Percentiles rank a stretch among this genome's conserved stretches.
These are phyloP conservation scores for Aspergillus nanangensis DNA, from an alignment of 495 filamentous ascomycete species.

Conservation along the genomic window DNA sequence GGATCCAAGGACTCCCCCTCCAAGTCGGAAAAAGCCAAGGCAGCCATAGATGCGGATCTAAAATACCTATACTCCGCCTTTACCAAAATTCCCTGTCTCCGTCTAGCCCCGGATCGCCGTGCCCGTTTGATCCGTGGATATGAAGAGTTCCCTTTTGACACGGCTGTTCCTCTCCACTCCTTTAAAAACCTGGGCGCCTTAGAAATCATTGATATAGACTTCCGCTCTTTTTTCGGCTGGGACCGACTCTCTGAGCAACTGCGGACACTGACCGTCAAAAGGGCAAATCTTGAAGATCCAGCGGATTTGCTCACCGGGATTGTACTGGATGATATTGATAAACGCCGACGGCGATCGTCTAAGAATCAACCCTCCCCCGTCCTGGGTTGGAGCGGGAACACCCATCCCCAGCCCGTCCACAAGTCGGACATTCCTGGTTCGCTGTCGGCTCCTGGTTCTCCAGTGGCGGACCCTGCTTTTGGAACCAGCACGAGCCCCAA, in stretches of 20 bases:
- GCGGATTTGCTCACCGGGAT: conserved; percentile 86
- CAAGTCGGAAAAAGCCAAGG: conserved; percentile 82
- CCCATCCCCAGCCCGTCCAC: conserved; percentile 49
- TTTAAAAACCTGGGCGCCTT: conserved; percentile 95
- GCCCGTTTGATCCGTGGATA: conserved; percentile 85
- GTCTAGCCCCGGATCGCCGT: conserved; percentile 82
- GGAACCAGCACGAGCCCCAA: conserved; percentile 43
- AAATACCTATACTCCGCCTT: conserved; percentile 98
- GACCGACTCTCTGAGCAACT: conserved; percentile 88
- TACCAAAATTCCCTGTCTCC: conserved; percentile 93
- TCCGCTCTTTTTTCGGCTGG: conserved; percentile 96
- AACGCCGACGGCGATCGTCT: conserved; percentile 77
- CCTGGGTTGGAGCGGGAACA: conserved; percentile 46
- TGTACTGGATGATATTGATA: conserved; percentile 94
- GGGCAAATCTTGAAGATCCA: conserved; percentile 83
- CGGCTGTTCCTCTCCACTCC: conserved; percentile 87
- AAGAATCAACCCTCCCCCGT: conserved; percentile 78
- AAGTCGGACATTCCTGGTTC: conserved; percentile 51
- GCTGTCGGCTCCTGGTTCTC: conserved; percentile 60
- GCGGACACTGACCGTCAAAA: conserved; percentile 82
- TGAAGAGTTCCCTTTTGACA: conserved; percentile 98
- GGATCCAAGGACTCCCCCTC: conserved; percentile 67
- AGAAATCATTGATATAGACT: conserved; percentile 93
- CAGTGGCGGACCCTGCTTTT: conserved; percentile 45
- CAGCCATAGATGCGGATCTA: conserved; percentile 75